A percentile compares a stretch with the other conserved stretches of the same genome.
These are phyloP conservation scores for Pythium aristosporum DNA, from an alignment of 352 stramenopile species.

Conservation along the genomic window DNA sequence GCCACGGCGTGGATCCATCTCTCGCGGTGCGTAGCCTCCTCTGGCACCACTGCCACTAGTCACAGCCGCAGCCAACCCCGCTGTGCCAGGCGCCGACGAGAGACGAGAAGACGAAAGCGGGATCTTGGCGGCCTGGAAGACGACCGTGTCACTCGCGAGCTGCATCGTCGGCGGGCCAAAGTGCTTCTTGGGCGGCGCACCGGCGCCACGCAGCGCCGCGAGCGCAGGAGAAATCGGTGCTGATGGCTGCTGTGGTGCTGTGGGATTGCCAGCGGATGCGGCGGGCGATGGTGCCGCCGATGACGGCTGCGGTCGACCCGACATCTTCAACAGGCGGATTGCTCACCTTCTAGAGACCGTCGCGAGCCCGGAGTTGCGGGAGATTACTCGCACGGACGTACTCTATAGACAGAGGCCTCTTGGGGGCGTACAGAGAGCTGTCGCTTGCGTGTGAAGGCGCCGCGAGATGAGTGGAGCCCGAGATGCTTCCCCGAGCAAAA, in stretches of 20 bases:
- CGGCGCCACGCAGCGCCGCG: background rate
- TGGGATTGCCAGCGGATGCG: background rate
- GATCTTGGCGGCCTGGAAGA: constrained; percentile 60
- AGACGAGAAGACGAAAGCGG: constrained; percentile 36
- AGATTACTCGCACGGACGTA: background rate
- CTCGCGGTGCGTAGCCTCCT: background rate
- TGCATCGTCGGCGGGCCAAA: constrained; percentile 35
- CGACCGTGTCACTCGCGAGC: constrained; percentile 45
- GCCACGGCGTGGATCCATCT: constrained; percentile 4
- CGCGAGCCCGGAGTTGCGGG: background rate
- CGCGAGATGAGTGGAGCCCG: too few species aligned
- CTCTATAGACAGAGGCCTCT: background rate
- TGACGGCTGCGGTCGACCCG: constrained; percentile 10
- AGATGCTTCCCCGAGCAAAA: too few species aligned
- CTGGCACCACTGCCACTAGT: background rate
- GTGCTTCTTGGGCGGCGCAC: constrained; percentile 4
- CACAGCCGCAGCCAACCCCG: background rate
- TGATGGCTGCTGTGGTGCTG: background rate
- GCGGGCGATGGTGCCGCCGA: background rate
- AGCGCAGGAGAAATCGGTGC: background rate
- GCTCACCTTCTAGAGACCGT: constrained; percentile 1
- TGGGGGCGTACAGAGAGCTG: background rate
- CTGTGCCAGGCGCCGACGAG: constrained; percentile 19
- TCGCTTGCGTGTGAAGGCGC: too few species aligned
- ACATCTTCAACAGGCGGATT: constrained; percentile 5